Evolutionary conservation across 2,329 filamentous ascomycete species (phyloP).

Genomic region (Monilinia fructigena): DNA sequence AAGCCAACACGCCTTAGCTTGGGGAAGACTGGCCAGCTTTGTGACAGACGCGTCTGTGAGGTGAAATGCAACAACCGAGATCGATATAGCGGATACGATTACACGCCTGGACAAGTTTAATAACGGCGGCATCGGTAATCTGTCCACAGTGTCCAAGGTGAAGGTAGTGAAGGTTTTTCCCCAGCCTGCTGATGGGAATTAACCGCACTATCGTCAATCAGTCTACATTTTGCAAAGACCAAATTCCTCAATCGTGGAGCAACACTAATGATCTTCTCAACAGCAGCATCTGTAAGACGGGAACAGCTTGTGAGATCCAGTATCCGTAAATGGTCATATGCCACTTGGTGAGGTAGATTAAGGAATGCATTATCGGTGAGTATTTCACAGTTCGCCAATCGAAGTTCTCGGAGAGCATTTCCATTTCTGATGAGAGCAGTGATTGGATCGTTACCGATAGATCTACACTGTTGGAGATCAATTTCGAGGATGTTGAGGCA

Average conservation of each 20-base stretch:
- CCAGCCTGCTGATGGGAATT: slow-evolving; percentile 79
- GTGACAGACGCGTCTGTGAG: slow-evolving; percentile 85
- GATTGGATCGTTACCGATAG: slow-evolving; percentile 79
- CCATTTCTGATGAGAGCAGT: slow-evolving; percentile 77
- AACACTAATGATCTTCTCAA: slow-evolving; percentile 81
- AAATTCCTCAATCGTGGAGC: slow-evolving; percentile 89
- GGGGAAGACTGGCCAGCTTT: slow-evolving; percentile 80
- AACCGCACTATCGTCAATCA: slow-evolving; percentile 85
- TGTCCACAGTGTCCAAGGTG: slow-evolving; percentile 91
- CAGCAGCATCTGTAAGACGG: slow-evolving; percentile 79
- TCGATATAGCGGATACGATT: slow-evolving; percentile 97
- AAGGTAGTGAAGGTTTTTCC: slow-evolving; percentile 95
- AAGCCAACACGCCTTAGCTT: slow-evolving; percentile 93
- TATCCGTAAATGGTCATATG: slow-evolving; percentile 86
- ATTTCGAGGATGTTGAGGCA: slow-evolving; percentile 95
- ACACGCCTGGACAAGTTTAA: slow-evolving; percentile 77
- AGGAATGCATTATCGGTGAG: slow-evolving; percentile 89
- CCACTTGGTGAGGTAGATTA: slow-evolving; percentile 64
- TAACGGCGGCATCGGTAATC: slow-evolving; percentile 87
- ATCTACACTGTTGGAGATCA: slow-evolving; percentile 81
- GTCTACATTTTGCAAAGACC: slow-evolving; percentile 89
- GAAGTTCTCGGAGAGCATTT: slow-evolving; percentile 82
- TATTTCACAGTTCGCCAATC: slow-evolving; percentile 79
- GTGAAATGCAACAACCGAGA: slow-evolving; percentile 83
- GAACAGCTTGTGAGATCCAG: slow-evolving; percentile 89